Evolutionary conservation across 345 rosid species (phyloP).

Genomic region (Populus deltoides): DNA sequence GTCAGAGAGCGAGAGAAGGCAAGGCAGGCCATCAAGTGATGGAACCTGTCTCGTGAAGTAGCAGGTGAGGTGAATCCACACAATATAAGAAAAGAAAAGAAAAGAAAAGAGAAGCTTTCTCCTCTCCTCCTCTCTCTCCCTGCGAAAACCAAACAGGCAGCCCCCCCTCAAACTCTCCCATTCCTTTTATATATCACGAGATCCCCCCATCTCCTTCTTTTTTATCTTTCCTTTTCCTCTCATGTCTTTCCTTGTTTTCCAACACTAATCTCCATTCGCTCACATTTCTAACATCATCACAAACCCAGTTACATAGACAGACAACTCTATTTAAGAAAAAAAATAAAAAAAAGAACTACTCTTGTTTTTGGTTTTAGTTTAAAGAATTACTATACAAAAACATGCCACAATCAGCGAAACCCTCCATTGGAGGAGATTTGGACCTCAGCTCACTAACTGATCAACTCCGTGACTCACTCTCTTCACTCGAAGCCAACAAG

Average conservation of each 20-base stretch:
- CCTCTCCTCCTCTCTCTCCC: not conserved
- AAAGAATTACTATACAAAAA: not conserved
- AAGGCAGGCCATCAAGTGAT: not conserved
- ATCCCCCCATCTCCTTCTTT: conserved; percentile 50
- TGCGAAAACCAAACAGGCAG: not conserved
- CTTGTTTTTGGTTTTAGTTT: not conserved
- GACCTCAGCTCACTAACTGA: conserved; percentile 41
- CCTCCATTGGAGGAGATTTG: conserved; percentile 28
- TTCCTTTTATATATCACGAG: conserved; percentile 67
- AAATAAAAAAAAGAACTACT: too few relatives aligned
- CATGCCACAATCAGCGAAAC: conserved; percentile 67
- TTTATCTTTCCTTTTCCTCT: conserved; percentile 14
- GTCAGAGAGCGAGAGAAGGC: not conserved
- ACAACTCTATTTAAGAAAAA: not conserved
- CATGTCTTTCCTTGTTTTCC: conserved; percentile 21
- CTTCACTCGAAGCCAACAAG: conserved; percentile 57
- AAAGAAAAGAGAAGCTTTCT: conserved; percentile 16
- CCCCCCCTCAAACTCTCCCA: conserved; percentile 22
- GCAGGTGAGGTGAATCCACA: conserved; percentile 19
- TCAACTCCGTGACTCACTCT: conserved; percentile 48
- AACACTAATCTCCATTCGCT: conserved; percentile 8
- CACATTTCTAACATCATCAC: conserved; percentile 32
- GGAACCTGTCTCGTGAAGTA: conserved; percentile 42
- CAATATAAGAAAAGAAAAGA: not conserved
- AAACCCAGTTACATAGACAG: not conserved